These are phyloP conservation scores for Pleomassaria siparia DNA, from an alignment of 2,329 filamentous ascomycete species.

Conservation along the genomic window DNA sequence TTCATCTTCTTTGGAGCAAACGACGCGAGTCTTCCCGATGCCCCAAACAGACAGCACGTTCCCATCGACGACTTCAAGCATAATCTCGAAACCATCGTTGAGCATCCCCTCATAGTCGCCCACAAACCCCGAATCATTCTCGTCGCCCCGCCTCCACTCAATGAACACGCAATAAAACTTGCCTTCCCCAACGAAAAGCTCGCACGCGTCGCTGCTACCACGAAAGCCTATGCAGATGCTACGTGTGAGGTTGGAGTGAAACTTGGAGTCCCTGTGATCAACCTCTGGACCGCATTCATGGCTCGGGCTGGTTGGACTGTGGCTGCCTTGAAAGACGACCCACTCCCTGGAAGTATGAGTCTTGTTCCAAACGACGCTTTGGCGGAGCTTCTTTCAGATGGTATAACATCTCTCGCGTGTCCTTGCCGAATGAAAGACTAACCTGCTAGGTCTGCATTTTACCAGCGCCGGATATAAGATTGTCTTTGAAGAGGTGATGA, in stretches of 20 bases:
- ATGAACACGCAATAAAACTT: conserved; percentile 69
- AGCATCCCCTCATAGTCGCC: conserved; percentile 66
- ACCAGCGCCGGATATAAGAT: conserved; percentile 58
- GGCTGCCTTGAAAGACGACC: conserved; percentile 45
- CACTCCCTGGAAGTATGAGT: conserved; percentile 59
- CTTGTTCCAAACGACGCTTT: conserved; percentile 60
- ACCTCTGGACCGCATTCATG: conserved; percentile 82
- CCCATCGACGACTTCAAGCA: conserved; percentile 72
- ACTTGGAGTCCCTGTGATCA: conserved; percentile 64
- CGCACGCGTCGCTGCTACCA: conserved; percentile 60
- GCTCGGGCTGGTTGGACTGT: conserved; percentile 57
- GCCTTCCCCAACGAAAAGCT: conserved; percentile 38
- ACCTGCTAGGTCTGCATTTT: conserved; percentile 57
- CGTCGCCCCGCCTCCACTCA: conserved; percentile 78
- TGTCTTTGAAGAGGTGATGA: conserved; percentile 57
- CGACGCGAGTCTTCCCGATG: conserved; percentile 71
- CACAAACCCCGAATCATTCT: conserved; percentile 76
- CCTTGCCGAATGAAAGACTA: conserved; percentile 7
- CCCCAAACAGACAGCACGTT: conserved; percentile 71
- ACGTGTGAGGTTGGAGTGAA: conserved; percentile 63
- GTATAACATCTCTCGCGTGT: conserved; percentile 39
- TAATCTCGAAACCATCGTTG: conserved; percentile 72
- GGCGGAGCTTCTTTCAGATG: conserved; percentile 57
- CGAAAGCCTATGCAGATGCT: conserved; percentile 66
- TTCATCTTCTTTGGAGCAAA: conserved; percentile 87